Percentiles rank a stretch among this genome's conserved stretches.
phyloP scores from a whole-genome alignment of 805 yeast species.

The Starmerella bombi region DNA sequence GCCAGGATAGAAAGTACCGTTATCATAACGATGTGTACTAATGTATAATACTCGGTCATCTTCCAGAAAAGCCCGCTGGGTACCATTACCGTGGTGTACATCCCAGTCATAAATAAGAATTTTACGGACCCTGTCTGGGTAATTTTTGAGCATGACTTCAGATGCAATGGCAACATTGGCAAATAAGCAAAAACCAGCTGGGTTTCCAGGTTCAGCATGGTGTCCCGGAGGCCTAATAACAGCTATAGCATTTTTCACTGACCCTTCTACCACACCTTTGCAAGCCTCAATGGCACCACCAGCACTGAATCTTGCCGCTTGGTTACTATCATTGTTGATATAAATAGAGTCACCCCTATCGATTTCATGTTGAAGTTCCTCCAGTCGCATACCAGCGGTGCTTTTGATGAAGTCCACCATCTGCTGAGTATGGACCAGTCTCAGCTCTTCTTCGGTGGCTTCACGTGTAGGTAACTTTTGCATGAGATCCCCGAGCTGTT shows the following conservation, averaged over 20 bases:
- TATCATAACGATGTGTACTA: slow-evolving; percentile 84
- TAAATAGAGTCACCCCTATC: slow-evolving; percentile 91
- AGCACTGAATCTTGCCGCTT: slow-evolving; percentile 81
- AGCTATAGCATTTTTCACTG: slow-evolving; percentile 82
- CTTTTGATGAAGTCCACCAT: slow-evolving; percentile 65
- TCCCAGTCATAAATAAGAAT: slow-evolving; percentile 93
- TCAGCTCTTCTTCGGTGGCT: slow-evolving; percentile 74
- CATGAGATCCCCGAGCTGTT: slow-evolving; percentile 77
- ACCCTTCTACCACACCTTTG: slow-evolving; percentile 83
- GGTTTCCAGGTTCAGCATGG: slow-evolving; percentile 94
- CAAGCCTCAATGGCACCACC: slow-evolving; percentile 98
- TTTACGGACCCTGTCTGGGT: slow-evolving; percentile 77
- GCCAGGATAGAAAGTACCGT: slow-evolving; percentile 89
- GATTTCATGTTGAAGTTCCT: slow-evolving; percentile 63
- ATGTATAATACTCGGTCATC: slow-evolving; percentile 86
- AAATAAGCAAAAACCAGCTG: slow-evolving; percentile 94
- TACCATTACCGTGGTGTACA: slow-evolving; percentile 97
- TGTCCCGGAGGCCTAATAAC: slow-evolving; percentile 98
- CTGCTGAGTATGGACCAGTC: slow-evolving; percentile 70
- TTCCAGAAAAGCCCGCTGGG: slow-evolving; percentile 79
- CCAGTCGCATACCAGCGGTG: slow-evolving; percentile 66
- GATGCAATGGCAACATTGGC: slow-evolving; percentile 97
- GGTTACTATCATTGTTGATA: slow-evolving; percentile 76
- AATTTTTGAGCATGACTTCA: slow-evolving; percentile 59
- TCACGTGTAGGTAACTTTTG: slow-evolving; percentile 79